A percentile compares a stretch with the other conserved stretches of the same genome.
These are phyloP conservation scores for Furcasterigmium sp. DNA, from an alignment of 2,329 filamentous ascomycete genomes.

Conservation along the genomic window DNA sequence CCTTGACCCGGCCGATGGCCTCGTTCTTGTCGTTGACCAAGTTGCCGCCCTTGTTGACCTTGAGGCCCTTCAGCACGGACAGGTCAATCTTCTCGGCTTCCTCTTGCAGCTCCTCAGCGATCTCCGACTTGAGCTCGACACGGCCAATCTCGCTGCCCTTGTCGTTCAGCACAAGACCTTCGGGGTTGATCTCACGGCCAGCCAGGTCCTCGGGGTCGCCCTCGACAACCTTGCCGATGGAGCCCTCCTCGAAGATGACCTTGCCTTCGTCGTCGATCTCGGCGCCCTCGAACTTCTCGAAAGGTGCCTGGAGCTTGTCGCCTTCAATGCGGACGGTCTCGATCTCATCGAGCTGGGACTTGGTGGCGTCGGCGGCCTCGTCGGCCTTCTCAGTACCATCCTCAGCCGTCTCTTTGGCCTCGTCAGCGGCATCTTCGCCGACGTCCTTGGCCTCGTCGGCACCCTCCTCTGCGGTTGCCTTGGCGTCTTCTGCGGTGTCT, in stretches of 20 bases:
- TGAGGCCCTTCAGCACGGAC: slow-evolving; percentile 44
- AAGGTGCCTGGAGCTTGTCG: slow-evolving; percentile 17
- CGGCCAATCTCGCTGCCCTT: slow-evolving; percentile 27
- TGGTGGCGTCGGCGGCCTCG: neutral
- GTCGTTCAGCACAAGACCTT: slow-evolving; percentile 29
- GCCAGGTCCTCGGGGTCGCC: slow-evolving; percentile 27
- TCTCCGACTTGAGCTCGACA: slow-evolving; percentile 24
- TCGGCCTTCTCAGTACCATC: neutral
- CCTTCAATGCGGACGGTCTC: slow-evolving; percentile 10
- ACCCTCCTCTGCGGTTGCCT: slow-evolving; percentile 6
- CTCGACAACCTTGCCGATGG: slow-evolving; percentile 30
- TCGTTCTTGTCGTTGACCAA: slow-evolving; percentile 48
- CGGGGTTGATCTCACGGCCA: slow-evolving; percentile 28
- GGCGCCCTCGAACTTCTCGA: slow-evolving; percentile 29
- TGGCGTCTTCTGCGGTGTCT: slow-evolving; percentile 10
- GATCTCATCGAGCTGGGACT: slow-evolving; percentile 3
- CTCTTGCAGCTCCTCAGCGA: slow-evolving; percentile 20
- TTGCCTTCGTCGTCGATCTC: slow-evolving; percentile 28
- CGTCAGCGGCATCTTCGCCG: neutral
- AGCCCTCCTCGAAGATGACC: slow-evolving; percentile 28
- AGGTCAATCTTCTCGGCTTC: slow-evolving; percentile 30
- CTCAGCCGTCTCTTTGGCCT: slow-evolving; percentile 7
- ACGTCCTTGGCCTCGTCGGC: slow-evolving; percentile 4
- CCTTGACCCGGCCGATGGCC: slow-evolving; percentile 55
- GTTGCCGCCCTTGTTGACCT: slow-evolving; percentile 56